Percentiles rank a stretch among this genome's conserved stretches.
Evolutionary conservation across 2,329 filamentous ascomycete genomes (phyloP).

Genomic region (Chaetomium olivaceum): DNA sequence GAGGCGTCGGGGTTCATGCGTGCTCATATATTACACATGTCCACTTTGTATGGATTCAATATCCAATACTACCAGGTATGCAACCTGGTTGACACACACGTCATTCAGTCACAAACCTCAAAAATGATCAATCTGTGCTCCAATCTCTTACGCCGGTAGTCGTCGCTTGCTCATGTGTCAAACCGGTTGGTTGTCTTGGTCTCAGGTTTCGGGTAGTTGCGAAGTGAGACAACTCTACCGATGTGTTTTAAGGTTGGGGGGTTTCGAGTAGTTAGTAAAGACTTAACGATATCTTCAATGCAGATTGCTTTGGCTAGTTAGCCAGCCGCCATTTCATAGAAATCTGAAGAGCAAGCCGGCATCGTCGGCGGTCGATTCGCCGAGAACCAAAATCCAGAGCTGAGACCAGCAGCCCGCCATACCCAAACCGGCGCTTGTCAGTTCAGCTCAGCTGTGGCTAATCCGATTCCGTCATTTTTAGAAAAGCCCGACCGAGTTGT

Average conservation of each 20-base stretch:
- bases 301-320: neutral
- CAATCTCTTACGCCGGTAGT: neutral
- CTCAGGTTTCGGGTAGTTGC: neutral
- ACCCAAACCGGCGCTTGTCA: constrained; percentile 2
- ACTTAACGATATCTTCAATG: neutral
- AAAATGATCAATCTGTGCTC: neutral
- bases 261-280: no score
- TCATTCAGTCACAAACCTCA: neutral
- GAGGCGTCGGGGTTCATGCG: neutral
- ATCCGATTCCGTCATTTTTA: neutral
- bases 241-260: no score
- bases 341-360: neutral
- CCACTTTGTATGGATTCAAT: neutral
- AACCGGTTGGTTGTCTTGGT: neutral
- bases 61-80: neutral
- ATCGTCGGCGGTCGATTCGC: no score
- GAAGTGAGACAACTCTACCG: neutral
- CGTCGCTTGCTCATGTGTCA: neutral
- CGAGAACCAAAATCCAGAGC: neutral
- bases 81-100: neutral
- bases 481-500: neutral
- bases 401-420: constrained; percentile 4
- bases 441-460: constrained; percentile 5
- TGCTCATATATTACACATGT: neutral
- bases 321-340: neutral